Percentiles rank a stretch among this genome's conserved stretches.
Conservation (phyloP, 208 protist genomes). For the Acanthamoeba lenticulata region DNA sequence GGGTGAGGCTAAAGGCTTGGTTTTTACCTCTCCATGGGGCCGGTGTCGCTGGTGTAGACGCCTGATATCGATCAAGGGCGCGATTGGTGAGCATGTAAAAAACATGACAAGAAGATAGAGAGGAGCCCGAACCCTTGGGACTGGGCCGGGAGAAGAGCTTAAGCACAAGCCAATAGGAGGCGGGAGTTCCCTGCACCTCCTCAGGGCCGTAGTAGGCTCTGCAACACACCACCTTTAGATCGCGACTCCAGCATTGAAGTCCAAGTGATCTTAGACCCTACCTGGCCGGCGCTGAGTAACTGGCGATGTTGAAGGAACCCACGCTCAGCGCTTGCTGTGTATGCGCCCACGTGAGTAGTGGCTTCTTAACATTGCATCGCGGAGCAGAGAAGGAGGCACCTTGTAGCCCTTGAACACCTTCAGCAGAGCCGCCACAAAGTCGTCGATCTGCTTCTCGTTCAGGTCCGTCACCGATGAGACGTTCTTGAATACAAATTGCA, state of each 20-base stretch:
- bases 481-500: neutral
- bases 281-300: neutral
- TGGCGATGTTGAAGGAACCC: conserved; percentile 63
- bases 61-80: neutral
- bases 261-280: neutral
- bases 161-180: neutral
- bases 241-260: too few relatives aligned
- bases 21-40: neutral
- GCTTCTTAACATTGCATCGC: neutral
- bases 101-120: too few relatives aligned
- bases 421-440: neutral
- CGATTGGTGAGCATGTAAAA: too few relatives aligned
- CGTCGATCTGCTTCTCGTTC: conserved; percentile 49
- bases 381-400: neutral
- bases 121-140: neutral
- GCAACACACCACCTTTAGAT: neutral
- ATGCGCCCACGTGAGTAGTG: neutral
- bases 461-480: conserved; percentile 25
- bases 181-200: neutral
- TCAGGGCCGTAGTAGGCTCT: neutral
- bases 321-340: neutral
- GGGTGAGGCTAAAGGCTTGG: neutral
- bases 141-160: conserved; percentile 34
- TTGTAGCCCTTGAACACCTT: conserved; percentile 52
- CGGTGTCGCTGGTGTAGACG: conserved; percentile 48